phyloP scores from a whole-genome alignment of 1,284 basidiomycete genomes.

The Fistulina hepatica region DNA sequence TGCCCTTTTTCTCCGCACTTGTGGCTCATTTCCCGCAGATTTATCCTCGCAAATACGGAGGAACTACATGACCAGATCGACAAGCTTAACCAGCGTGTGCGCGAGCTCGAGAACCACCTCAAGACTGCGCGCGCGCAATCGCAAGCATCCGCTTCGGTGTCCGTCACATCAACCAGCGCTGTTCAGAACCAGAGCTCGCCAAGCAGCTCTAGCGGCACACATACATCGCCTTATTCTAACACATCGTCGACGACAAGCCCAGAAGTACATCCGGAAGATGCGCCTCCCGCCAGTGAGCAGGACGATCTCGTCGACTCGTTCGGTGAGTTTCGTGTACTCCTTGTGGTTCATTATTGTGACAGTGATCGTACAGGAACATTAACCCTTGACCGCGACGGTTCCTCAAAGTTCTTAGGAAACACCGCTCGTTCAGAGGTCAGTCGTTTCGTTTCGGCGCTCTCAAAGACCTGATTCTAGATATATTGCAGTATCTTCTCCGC shows the following conservation, averaged over 20 bases:
- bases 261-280: slow-evolving; percentile 8
- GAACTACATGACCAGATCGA: slow-evolving; percentile 58
- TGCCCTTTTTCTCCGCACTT: not conserved
- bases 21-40: slow-evolving; percentile 22
- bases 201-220: slow-evolving; percentile 6
- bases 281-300: slow-evolving; percentile 22
- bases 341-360: not conserved
- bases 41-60: slow-evolving; percentile 52
- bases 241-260: slow-evolving; percentile 2
- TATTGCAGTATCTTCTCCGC: slow-evolving; percentile 38
- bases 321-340: slow-evolving; percentile 27
- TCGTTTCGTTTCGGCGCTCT: slow-evolving; percentile 1
- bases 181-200: slow-evolving; percentile 3
- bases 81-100: slow-evolving; percentile 39
- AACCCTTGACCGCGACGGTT: slow-evolving; percentile 42
- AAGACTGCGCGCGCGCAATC: slow-evolving; percentile 13
- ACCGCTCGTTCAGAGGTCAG: slow-evolving; percentile 55
- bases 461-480: slow-evolving; percentile 5
- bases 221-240: slow-evolving; percentile 2
- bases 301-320: slow-evolving; percentile 46
- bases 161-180: slow-evolving; percentile 5
- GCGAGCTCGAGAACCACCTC: slow-evolving; percentile 47
- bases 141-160: slow-evolving; percentile 1
- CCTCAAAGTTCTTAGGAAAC: slow-evolving; percentile 46
- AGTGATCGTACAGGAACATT: slow-evolving; percentile 43